A percentile compares a stretch with the other conserved stretches of the same genome.
These are phyloP conservation scores for Cryphonectria naterciae DNA, from an alignment of 2,329 filamentous ascomycete species.

Conservation along the genomic window DNA sequence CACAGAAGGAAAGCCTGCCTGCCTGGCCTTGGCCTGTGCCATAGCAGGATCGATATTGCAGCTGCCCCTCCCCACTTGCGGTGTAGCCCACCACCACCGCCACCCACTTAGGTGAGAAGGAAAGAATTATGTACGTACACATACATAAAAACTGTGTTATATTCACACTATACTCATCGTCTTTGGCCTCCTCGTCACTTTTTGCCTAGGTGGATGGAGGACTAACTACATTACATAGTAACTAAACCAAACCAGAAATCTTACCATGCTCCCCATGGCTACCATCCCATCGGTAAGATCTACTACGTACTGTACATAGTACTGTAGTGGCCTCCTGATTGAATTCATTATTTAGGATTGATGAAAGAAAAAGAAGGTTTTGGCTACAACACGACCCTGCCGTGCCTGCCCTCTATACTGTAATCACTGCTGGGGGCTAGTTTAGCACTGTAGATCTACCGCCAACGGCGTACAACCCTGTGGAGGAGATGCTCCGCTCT, in stretches of 20 bases:
- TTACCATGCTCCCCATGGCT: neutral
- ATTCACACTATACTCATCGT: neutral
- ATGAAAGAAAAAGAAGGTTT: neutral
- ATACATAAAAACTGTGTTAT: neutral
- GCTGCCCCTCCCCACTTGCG: slow-evolving; percentile 5
- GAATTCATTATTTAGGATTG: neutral
- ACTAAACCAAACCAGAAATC: neutral
- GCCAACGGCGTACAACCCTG: neutral
- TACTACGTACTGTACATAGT: neutral
- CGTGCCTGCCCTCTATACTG: neutral
- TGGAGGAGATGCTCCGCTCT: slow-evolving; percentile 24
- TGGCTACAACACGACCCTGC: neutral
- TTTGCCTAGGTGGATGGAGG: neutral
- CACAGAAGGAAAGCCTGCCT: neutral
- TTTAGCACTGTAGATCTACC: slow-evolving; percentile 5
- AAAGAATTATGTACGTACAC: neutral
- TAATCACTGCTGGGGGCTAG: neutral
- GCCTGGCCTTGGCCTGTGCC: neutral
- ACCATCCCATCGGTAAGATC: slow-evolving; percentile 6
- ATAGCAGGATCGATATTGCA: slow-evolving; percentile 15
- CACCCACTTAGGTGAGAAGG: neutral
- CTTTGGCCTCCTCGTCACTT: neutral
- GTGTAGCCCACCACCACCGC: neutral
- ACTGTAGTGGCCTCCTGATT: neutral
- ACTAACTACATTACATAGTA: neutral